These are phyloP conservation scores for Penicillium brasilianum DNA, from an alignment of 2,329 filamentous ascomycete genomes.

Conservation along the genomic window DNA sequence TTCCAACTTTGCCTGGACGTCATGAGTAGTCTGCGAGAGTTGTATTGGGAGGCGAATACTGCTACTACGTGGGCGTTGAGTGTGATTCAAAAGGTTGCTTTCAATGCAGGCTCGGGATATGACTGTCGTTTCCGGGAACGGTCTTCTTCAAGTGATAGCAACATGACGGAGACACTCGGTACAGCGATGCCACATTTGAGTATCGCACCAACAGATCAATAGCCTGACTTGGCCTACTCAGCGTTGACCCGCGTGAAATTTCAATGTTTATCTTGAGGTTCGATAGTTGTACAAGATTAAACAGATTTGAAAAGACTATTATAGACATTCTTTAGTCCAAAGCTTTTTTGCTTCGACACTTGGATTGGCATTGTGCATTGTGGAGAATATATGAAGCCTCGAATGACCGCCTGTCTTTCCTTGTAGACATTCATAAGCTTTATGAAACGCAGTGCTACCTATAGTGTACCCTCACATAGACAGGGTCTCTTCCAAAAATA, in stretches of 20 bases:
- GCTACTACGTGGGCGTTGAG: constrained; percentile 20
- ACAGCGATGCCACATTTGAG: neutral
- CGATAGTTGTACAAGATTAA: neutral
- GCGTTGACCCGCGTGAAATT: neutral
- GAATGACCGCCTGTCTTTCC: too few relatives aligned
- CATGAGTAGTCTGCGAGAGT: constrained; percentile 19
- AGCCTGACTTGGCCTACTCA: neutral
- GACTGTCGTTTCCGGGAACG: constrained; percentile 1
- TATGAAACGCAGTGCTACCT: too few relatives aligned
- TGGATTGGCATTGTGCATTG: too few relatives aligned
- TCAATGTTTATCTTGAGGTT: neutral
- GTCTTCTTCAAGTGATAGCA: constrained; percentile 6
- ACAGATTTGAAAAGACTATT: neutral
- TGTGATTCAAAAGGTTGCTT: constrained; percentile 13
- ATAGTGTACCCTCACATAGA: too few relatives aligned
- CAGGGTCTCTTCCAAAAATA: too few relatives aligned
- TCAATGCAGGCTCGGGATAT: neutral
- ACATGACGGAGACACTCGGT: neutral
- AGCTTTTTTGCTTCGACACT: too few relatives aligned
- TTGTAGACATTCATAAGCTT: too few relatives aligned
- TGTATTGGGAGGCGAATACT: constrained; percentile 22
- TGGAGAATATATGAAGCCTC: too few relatives aligned
- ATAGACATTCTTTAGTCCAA: neutral
- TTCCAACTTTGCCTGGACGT: constrained; percentile 21
- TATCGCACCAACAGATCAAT: neutral